Conservation (phyloP, 164 flowering plant species). For the Vitis riparia region DNA sequence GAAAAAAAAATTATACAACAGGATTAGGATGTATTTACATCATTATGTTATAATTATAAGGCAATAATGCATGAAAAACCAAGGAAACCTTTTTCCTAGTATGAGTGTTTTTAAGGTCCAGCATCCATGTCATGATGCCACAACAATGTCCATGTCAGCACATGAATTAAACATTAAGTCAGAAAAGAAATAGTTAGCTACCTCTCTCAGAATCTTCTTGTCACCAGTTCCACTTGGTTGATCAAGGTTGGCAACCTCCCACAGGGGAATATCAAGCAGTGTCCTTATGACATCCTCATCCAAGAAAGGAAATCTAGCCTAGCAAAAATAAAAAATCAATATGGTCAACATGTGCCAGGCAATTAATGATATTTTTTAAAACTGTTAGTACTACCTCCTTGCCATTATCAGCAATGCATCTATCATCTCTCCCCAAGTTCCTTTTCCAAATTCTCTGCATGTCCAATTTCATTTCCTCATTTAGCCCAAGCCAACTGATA, state of each 20-base stretch:
- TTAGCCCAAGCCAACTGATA: slow-evolving; percentile 73
- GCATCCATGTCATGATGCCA: neutral
- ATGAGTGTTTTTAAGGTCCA: too few relatives aligned
- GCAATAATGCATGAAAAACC: too few relatives aligned
- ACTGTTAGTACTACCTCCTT: slow-evolving; percentile 65
- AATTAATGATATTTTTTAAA: neutral
- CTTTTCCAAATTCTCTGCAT: slow-evolving; percentile 99
- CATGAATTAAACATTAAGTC: neutral
- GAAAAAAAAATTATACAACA: too few relatives aligned
- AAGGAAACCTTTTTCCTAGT: too few relatives aligned
- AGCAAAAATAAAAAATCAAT: slow-evolving; percentile 7
- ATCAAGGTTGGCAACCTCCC: slow-evolving; percentile 86
- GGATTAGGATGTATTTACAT: too few relatives aligned
- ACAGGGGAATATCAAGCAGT: slow-evolving; percentile 77
- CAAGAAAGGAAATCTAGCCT: slow-evolving; percentile 97
- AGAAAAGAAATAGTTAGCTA: slow-evolving; percentile 20
- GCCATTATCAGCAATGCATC: slow-evolving; percentile 90
- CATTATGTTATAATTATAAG: too few relatives aligned
- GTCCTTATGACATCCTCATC: slow-evolving; percentile 90
- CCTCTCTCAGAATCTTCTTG: slow-evolving; percentile 96
- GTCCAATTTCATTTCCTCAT: slow-evolving; percentile 93
- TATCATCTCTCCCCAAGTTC: slow-evolving; percentile 95
- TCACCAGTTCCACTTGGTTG: slow-evolving; percentile 90
- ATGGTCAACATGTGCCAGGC: neutral
- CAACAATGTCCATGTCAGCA: neutral